Percentiles rank a stretch among this genome's conserved stretches.
Evolutionary conservation across 305 asterid genomes (phyloP).

Genomic region (Lippia alba): DNA sequence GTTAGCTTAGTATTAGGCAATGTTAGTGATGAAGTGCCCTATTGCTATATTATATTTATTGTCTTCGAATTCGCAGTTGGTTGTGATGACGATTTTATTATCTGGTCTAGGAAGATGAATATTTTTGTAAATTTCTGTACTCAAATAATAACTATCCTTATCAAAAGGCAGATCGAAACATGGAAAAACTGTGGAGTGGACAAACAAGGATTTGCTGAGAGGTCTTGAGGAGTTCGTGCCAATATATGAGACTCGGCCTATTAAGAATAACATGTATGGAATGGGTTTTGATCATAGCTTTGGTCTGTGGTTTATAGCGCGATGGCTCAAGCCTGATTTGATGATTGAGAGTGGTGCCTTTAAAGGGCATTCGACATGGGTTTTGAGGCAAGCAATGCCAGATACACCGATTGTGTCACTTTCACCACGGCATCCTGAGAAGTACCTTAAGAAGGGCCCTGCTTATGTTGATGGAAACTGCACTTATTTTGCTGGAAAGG

Average conservation of each 20-base stretch:
- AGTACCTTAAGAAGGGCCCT: conserved; percentile 90
- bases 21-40: conserved; percentile 18
- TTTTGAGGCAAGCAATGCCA: conserved; percentile 93
- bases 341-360: conserved; percentile 98
- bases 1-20: conserved; percentile 14
- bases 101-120: conserved; percentile 11
- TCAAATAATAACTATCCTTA: conserved; percentile 68
- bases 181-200: conserved; percentile 91
- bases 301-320: conserved; percentile 92
- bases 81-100: conserved; percentile 2
- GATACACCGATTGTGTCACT: conserved; percentile 78
- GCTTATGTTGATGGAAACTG: conserved; percentile 97
- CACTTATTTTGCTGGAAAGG: conserved; percentile 91
- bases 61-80: conserved; percentile 5
- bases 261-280: conserved; percentile 86
- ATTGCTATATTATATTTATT: conserved; percentile 7
- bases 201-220: conserved; percentile 75
- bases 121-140: conserved; percentile 34
- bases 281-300: conserved; percentile 99
- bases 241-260: conserved; percentile 87
- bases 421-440: conserved; percentile 96
- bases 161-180: conserved; percentile 99
- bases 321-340: conserved; percentile 84
- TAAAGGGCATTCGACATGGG: conserved; percentile 98
- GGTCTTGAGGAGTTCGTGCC: conserved; percentile 93